Percentiles rank a stretch among this genome's conserved stretches.
These are phyloP conservation scores for Setaria italica DNA, from an alignment of 202 grass and related monocot species.

Conservation along the genomic window DNA sequence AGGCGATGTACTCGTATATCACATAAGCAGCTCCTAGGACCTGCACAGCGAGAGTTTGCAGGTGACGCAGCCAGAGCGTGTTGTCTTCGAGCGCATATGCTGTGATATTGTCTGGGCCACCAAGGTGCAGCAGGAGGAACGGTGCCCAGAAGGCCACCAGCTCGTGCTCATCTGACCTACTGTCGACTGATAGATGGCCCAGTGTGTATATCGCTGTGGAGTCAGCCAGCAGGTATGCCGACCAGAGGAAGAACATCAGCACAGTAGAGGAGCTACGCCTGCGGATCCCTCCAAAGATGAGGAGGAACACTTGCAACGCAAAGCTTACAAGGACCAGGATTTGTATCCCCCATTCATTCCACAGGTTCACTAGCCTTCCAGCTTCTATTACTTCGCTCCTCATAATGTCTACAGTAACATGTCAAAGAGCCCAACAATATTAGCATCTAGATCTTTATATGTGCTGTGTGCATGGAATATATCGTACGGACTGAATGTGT, in stretches of 20 bases:
- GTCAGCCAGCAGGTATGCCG: constrained; percentile 57
- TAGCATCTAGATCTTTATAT: constrained; percentile 5
- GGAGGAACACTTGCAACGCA: constrained; percentile 56
- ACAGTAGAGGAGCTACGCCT: neutral
- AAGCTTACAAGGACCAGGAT: constrained; percentile 56
- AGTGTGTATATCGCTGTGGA: constrained; percentile 55
- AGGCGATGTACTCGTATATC: constrained; percentile 41
- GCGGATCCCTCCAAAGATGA: constrained; percentile 36
- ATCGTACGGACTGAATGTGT: neutral
- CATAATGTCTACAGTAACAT: constrained; percentile 29
- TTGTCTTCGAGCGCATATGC: constrained; percentile 46
- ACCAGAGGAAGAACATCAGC: constrained; percentile 52
- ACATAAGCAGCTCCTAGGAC: constrained; percentile 40
- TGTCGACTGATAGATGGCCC: constrained; percentile 50
- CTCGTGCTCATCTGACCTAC: neutral
- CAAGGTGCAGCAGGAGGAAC: constrained; percentile 8
- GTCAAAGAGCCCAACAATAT: neutral
- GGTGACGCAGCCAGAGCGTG: constrained; percentile 43
- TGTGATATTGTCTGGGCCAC: constrained; percentile 46
- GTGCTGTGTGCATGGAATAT: neutral
- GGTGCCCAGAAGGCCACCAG: constrained; percentile 64
- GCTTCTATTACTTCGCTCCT: constrained; percentile 29
- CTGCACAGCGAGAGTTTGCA: constrained; percentile 50
- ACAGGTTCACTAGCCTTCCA: constrained; percentile 11
- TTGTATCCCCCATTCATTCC: constrained; percentile 52